A percentile compares a stretch with the other conserved stretches of the same genome.
These are phyloP conservation scores for Venturia aucupariae DNA, from an alignment of 2,329 filamentous ascomycete genomes.

Conservation along the genomic window DNA sequence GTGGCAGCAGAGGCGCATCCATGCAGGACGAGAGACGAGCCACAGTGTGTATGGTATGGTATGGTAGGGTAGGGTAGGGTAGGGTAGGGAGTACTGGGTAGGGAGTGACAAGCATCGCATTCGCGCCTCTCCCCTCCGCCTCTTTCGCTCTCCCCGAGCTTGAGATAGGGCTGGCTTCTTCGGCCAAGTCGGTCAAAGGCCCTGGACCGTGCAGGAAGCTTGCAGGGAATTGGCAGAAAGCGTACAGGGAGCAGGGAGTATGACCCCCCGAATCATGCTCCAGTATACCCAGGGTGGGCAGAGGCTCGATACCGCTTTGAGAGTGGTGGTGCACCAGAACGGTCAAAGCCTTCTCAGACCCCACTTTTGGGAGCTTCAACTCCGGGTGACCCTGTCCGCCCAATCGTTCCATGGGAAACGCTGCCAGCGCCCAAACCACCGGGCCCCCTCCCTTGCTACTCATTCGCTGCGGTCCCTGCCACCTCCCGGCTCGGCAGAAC, in stretches of 20 bases:
- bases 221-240: not conserved
- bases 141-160: conserved; percentile 10
- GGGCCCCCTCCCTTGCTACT: not conserved
- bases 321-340: not conserved
- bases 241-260: not conserved
- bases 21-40: conserved; percentile 7
- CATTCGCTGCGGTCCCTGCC: conserved; percentile 3
- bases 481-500: not conserved
- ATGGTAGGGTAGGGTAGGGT: no score
- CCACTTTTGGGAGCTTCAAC: not conserved
- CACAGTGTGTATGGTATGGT: conserved; percentile 6
- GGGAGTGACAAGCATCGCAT: not conserved
- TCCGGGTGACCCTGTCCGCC: not conserved
- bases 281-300: not conserved
- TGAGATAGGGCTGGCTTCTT: conserved; percentile 6
- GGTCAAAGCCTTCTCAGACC: not conserved
- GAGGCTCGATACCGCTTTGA: not conserved
- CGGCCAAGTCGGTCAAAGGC: conserved; percentile 9
- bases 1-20: conserved; percentile 4
- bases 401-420: not conserved
- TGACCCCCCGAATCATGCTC: not conserved
- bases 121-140: not conserved
- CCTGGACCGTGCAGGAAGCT: not conserved
- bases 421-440: conserved; percentile 1
- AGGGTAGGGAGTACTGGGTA: not conserved